Evolutionary conservation across 1,284 basidiomycete species (phyloP).

Genomic region (Ganoderma meredithae): DNA sequence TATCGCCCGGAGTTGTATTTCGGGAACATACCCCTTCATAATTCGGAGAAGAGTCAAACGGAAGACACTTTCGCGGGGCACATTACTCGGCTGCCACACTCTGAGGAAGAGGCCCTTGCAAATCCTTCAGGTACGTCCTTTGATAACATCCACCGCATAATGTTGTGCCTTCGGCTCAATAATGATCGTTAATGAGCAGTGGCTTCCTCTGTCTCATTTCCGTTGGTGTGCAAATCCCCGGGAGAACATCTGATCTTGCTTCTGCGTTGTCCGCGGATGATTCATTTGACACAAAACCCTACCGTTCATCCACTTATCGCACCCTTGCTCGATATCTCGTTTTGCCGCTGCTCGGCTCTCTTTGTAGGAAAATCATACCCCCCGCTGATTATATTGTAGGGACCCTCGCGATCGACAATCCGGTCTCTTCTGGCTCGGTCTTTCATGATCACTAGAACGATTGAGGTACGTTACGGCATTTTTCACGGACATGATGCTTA

Average conservation of each 20-base stretch:
- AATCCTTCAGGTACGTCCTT: conserved; percentile 3
- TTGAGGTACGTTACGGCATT: conserved; percentile 6
- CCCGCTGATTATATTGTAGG: background rate
- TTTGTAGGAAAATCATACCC: background rate
- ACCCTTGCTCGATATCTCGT: conserved; percentile 10
- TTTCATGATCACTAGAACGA: conserved; percentile 14
- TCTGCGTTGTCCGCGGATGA: conserved; percentile 1
- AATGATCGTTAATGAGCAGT: conserved; percentile 5
- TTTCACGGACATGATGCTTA: conserved; percentile 6
- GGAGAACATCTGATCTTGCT: background rate
- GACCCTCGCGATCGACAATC: conserved; percentile 6
- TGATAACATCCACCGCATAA: background rate
- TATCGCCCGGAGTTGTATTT: conserved; percentile 10
- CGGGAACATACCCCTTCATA: conserved; percentile 8
- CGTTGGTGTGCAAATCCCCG: background rate
- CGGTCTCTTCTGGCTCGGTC: conserved; percentile 1
- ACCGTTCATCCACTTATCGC: background rate
- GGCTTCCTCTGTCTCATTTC: background rate
- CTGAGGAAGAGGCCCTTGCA: background rate
- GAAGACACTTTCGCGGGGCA: background rate
- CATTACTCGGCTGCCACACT: background rate
- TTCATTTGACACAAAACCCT: conserved; percentile 19
- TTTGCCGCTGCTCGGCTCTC: conserved; percentile 6
- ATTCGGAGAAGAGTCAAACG: conserved; percentile 6
- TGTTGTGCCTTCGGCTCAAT: background rate